Evolutionary conservation across 768 basidiomycete genomes (phyloP).

Genomic region (Lyophyllum shimeji): DNA sequence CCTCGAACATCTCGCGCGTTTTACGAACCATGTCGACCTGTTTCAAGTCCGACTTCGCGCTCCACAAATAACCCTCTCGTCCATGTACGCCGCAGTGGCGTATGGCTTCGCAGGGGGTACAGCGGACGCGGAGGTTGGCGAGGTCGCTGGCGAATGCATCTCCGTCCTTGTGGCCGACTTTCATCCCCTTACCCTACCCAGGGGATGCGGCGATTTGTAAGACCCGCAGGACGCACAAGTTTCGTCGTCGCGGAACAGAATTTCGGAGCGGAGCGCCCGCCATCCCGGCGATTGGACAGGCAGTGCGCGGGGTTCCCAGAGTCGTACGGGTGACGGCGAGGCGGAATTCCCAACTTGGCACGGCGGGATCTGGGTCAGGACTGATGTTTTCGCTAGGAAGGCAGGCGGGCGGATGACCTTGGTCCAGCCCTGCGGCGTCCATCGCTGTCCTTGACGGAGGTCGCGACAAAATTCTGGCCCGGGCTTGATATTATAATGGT

Average conservation of each 20-base stretch:
- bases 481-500: no score
- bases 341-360: neutral
- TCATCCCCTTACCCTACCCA: slow-evolving; percentile 9
- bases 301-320: neutral
- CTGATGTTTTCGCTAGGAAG: neutral
- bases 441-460: neutral
- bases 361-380: neutral
- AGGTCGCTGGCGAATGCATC: slow-evolving; percentile 13
- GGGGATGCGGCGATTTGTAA: slow-evolving; percentile 4
- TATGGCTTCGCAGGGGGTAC: slow-evolving; percentile 15
- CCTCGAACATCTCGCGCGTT: slow-evolving; percentile 15
- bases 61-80: neutral
- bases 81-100: slow-evolving; percentile 12
- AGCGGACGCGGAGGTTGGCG: slow-evolving; percentile 10
- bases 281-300: neutral
- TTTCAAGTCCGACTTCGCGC: slow-evolving; percentile 12
- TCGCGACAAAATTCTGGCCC: no score
- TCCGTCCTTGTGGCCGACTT: slow-evolving; percentile 9
- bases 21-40: slow-evolving; percentile 17
- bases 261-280: slow-evolving; percentile 5
- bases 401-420: neutral
- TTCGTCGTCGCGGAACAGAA: slow-evolving; percentile 9
- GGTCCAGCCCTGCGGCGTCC: neutral
- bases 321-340: slow-evolving; percentile 8
- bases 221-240: slow-evolving; percentile 13